Evolutionary conservation across 2,329 filamentous ascomycete species (phyloP), one percentile per base, ranked within the genome.

Genomic region (Clarireedia paspali): DNA sequence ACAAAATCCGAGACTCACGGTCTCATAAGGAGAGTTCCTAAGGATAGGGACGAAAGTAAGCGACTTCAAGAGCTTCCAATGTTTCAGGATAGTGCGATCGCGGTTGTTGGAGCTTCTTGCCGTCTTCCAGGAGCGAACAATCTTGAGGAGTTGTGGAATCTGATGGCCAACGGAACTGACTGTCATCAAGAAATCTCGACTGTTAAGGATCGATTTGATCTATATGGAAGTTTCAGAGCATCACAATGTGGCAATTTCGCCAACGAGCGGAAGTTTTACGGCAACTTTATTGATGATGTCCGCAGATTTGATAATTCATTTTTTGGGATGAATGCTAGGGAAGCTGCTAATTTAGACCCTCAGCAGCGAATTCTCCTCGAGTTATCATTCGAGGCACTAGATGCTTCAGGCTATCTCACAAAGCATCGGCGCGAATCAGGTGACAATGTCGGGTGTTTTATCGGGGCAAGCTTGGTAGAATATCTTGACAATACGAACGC

Each of bases 101-200:
- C 77, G 5, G 70, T 81, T 12, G 68, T 81, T 30, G 78, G 78
- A 23, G 70, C 80, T 58, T 75, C 75, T 7, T 74, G 78, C 46
- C 73, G 77, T 7, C 78, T 81, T 46, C 77, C 79, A 2, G 78
- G 77, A 3, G 68, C 73, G 9, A 76, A 75, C 6, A 71, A 68
- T 2, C 71, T 77, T 57, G 84, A 89, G 55, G 80, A 81, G 53
- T 81, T 91, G 39, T 91, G 87, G 87, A 82, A 88, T 57, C 74
- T 90, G 5, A 75, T 91, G n/a, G 79, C 83, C 66, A 83, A 85
- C 70, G 87, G 87, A 36, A 60, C 62, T 42, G 40, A 66, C 63
- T 45, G 64, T 64, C 24, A 69, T 67, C 57, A 65, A 14, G 58
- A 66, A 38, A 64, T 58, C 6, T 23, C 49, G 2, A 62, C 36